These are phyloP conservation scores for Lactarius vividus DNA, from an alignment of 768 basidiomycete genomes.

Conservation along the genomic window DNA sequence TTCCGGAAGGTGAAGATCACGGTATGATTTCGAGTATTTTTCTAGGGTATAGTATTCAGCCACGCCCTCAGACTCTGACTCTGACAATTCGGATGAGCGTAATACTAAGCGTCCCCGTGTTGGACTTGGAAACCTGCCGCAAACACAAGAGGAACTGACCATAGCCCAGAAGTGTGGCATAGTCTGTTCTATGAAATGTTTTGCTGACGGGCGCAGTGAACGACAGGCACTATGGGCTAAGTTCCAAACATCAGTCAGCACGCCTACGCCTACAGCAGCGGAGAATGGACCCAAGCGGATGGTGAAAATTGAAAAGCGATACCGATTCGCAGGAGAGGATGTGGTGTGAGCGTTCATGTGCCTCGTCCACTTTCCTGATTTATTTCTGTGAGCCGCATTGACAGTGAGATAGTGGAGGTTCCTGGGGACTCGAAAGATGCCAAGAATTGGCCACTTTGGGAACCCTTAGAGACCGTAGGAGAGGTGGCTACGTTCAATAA, in stretches of 20 bases:
- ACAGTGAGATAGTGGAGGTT: conserved; percentile 73
- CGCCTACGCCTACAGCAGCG: conserved; percentile 29
- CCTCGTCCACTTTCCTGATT: neutral
- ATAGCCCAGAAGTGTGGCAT: conserved; percentile 41
- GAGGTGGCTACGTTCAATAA: conserved; percentile 16
- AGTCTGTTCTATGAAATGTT: conserved; percentile 10
- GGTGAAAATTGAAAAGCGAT: conserved; percentile 68
- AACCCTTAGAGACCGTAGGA: conserved; percentile 29
- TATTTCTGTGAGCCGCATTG: conserved; percentile 17
- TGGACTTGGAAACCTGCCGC: conserved; percentile 28
- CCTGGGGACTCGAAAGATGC: conserved; percentile 71
- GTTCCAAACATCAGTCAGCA: conserved; percentile 62
- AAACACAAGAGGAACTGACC: conserved; percentile 38
- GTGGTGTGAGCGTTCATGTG: conserved; percentile 53
- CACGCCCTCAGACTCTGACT: conserved; percentile 31
- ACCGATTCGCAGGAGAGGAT: conserved; percentile 75
- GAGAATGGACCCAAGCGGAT: conserved; percentile 36
- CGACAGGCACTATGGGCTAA: conserved; percentile 62
- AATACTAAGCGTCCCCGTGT: conserved; percentile 37
- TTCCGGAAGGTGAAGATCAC: conserved; percentile 49
- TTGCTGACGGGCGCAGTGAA: conserved; percentile 40
- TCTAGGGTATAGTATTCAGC: neutral
- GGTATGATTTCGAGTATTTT: neutral
- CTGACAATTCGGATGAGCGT: conserved; percentile 42
- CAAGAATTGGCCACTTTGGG: conserved; percentile 67